These are phyloP conservation scores for Paxillus involutus DNA, from an alignment of 768 basidiomycete genomes.

Conservation along the genomic window DNA sequence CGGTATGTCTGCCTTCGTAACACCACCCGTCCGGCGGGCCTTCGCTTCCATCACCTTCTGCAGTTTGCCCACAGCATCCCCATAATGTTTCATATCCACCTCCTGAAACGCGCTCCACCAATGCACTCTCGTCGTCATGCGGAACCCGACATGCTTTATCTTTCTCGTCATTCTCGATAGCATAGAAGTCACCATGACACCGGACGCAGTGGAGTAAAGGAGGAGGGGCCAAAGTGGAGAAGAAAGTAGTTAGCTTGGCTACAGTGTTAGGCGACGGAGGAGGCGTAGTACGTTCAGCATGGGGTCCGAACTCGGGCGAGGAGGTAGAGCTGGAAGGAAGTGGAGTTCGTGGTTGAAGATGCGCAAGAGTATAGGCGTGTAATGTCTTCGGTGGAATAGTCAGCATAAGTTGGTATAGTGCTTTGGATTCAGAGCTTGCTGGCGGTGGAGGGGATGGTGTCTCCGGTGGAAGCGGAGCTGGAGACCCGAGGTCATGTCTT, in stretches of 20 bases:
- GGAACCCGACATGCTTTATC: conserved; percentile 67
- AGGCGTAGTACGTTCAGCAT: conserved; percentile 6
- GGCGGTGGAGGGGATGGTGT: conserved; percentile 38
- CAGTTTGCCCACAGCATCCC: conserved; percentile 72
- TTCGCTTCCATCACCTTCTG: conserved; percentile 76
- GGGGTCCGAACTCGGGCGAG: conserved; percentile 14
- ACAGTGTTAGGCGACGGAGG: conserved; percentile 40
- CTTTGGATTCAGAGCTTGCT: conserved; percentile 40
- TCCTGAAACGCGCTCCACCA: conserved; percentile 59
- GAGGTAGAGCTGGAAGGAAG: conserved; percentile 3
- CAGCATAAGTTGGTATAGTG: conserved; percentile 51
- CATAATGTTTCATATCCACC: conserved; percentile 55
- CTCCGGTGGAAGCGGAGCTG: conserved; percentile 25
- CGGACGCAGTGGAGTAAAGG: conserved; percentile 72
- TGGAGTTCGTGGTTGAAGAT: conserved; percentile 33
- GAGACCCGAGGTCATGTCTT: conserved; percentile 5
- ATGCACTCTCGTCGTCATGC: conserved; percentile 80
- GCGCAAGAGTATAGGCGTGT: conserved; percentile 58
- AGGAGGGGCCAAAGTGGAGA: conserved; percentile 61
- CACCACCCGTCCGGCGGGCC: conserved; percentile 88
- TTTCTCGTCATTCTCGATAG: conserved; percentile 61
- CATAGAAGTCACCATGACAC: conserved; percentile 70
- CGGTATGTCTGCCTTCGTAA: conserved; percentile 80
- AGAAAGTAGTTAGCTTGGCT: conserved; percentile 54
- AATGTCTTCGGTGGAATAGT: conserved; percentile 67